Base-by-base conservation (phyloP, 169 alveolate species). In the Sarcocystis neurona region DNA sequence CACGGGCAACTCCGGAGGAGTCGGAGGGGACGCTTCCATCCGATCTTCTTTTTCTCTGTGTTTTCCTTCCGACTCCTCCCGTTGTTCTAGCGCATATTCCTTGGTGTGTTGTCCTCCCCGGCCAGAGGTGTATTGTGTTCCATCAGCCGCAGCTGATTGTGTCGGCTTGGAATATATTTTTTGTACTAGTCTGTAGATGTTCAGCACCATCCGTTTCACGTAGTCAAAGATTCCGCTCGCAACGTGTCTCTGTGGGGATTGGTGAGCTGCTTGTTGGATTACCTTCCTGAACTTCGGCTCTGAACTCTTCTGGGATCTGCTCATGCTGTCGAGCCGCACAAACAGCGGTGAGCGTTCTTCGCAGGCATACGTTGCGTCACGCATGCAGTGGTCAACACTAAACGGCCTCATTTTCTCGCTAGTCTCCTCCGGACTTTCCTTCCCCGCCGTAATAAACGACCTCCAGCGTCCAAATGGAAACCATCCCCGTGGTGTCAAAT, bases 1-100 rank as follows among this genome's bases (percentile, higher is more conserved):
- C 27, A 87, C 79, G 27, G 88, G 88, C 6, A 82, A 43, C 34
- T 32, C 66, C 41, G 46, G 18, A 32, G 89, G n/a, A n/a, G n/a
- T n/a, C n/a, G n/a, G n/a, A n/a, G n/a, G n/a, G n/a, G n/a, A n/a
- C n/a, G n/a, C n/a, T n/a, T n/a, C n/a, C n/a, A n/a, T n/a, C n/a
- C n/a, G n/a, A n/a, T n/a, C n/a, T n/a, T n/a, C n/a, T n/a, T 37
- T 10, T 32, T 72, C 58, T 18, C 1, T 39, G 47, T 15, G 32
- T 32, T 30, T 18, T n/a, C 75, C 8, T 63, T 43, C n/a, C n/a
- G n/a, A n/a, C n/a, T n/a, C n/a, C n/a, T n/a, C n/a, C n/a, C n/a
- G n/a, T 15, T 43, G 46, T 1, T 37, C 75, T n/a, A 4, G 39
- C 43, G 10, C 43, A 1, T 37, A 46, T 27, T 1, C 79, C 79